A percentile compares a stretch with the other conserved stretches of the same genome.
These are phyloP conservation scores for Fusarium irregulare DNA, from an alignment of 2,329 filamentous ascomycete genomes.

Conservation along the genomic window DNA sequence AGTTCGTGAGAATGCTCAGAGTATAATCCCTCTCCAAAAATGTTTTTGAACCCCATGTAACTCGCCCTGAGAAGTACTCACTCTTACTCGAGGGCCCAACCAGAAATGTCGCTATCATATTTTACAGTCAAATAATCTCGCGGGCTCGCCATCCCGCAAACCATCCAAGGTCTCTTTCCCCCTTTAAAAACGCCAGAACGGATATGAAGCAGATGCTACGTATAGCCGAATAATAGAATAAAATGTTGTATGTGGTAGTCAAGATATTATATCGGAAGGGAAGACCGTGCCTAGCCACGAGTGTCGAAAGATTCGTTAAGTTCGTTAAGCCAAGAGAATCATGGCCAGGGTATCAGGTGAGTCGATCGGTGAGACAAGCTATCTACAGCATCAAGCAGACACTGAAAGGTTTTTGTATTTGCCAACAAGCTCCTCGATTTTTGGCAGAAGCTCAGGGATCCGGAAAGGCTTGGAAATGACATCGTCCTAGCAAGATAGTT, in stretches of 20 bases:
- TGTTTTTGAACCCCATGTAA: conserved; percentile 6
- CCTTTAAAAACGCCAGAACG: conserved; percentile 37
- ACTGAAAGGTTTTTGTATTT: conserved; percentile 53
- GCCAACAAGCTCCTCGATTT: conserved; percentile 68
- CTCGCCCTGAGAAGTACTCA: neutral
- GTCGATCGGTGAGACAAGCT: neutral
- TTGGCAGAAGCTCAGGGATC: conserved; percentile 76
- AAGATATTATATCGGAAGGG: conserved; percentile 34
- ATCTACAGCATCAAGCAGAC: conserved; percentile 16
- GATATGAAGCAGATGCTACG: conserved; percentile 32
- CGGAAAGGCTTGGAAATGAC: conserved; percentile 84
- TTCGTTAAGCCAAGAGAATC: conserved; percentile 16
- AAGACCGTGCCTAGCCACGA: conserved; percentile 15
- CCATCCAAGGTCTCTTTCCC: conserved; percentile 21
- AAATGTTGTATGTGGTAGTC: conserved; percentile 20
- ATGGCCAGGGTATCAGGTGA: neutral
- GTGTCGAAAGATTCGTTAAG: conserved; percentile 21
- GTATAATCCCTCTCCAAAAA: neutral
- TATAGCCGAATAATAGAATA: conserved; percentile 21
- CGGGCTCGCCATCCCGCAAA: conserved; percentile 29
- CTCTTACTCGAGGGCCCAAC: conserved; percentile 7
- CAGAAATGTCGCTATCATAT: conserved; percentile 29
- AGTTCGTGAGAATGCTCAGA: conserved; percentile 20
- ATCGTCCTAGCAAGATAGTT: conserved; percentile 65
- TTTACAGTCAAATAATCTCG: conserved; percentile 23